Conservation (phyloP, 441 rosid genomes). For the Isatis lusitanica region DNA sequence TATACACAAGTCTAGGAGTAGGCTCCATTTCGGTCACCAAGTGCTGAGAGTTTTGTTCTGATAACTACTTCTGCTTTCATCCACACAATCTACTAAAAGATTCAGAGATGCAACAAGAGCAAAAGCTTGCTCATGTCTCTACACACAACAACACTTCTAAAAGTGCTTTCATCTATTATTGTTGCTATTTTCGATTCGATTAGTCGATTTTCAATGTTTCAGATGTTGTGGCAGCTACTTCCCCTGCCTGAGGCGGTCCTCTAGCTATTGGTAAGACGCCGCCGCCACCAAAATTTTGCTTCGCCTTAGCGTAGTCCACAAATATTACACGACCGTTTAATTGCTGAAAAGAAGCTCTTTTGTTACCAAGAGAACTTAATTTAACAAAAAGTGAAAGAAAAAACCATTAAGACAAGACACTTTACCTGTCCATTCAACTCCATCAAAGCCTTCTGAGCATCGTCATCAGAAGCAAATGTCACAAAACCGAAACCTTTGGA, state of each 20-base stretch:
- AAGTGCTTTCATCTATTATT: background rate
- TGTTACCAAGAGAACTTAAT: background rate
- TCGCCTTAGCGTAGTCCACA: slow-evolving; percentile 76
- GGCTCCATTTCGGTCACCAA: background rate
- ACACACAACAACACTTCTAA: background rate
- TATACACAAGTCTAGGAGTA: background rate
- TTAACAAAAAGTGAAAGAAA: background rate
- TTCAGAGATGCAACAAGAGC: background rate
- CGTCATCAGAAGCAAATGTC: slow-evolving; percentile 79
- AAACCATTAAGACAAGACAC: background rate
- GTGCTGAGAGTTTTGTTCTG: background rate
- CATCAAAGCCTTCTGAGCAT: slow-evolving; percentile 61
- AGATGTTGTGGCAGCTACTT: background rate
- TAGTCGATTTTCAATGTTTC: slow-evolving; percentile 3
- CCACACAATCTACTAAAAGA: background rate
- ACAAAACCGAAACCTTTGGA: slow-evolving; percentile 92
- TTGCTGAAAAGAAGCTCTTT: slow-evolving; percentile 41
- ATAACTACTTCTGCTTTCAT: background rate
- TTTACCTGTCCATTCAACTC: slow-evolving; percentile 75
- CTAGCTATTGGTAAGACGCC: slow-evolving; percentile 69
- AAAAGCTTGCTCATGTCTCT: slow-evolving; percentile 1
- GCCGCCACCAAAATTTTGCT: slow-evolving; percentile 30
- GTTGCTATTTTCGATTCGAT: background rate
- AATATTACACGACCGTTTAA: slow-evolving; percentile 67
- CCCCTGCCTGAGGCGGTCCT: slow-evolving; percentile 68